These are phyloP conservation scores for Scenedesmus sp. DNA, from an alignment of 163 green algal genomes.

Conservation along the genomic window DNA sequence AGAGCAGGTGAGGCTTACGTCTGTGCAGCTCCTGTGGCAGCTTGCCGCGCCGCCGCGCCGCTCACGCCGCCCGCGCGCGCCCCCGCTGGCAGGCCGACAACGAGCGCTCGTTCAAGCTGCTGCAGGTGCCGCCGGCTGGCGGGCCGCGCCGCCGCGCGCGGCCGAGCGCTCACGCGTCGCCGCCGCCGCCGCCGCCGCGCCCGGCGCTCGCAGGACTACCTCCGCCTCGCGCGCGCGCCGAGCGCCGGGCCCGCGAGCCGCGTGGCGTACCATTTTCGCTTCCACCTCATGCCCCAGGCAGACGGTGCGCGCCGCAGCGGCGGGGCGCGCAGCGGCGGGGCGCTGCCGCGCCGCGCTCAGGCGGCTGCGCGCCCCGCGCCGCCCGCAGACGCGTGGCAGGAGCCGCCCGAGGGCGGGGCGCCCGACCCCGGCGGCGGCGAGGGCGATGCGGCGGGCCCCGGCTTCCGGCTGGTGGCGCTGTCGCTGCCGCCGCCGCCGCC, in stretches of 20 bases:
- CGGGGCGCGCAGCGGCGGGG: too few relatives aligned
- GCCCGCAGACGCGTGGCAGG: too few relatives aligned
- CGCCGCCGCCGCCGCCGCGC: not conserved
- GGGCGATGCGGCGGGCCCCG: too few relatives aligned
- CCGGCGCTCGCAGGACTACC: conserved; percentile 35
- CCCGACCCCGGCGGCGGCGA: too few relatives aligned
- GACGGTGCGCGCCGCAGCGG: too few relatives aligned
- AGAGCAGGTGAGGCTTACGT: conserved; percentile 55
- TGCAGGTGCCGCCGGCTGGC: conserved; percentile 41
- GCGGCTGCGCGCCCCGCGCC: too few relatives aligned
- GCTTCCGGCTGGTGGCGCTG: not conserved
- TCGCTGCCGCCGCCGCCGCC: not conserved
- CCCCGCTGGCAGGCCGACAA: conserved; percentile 56
- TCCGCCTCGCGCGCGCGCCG: conserved; percentile 32
- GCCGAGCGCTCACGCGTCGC: not conserved
- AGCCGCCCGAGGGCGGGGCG: too few relatives aligned
- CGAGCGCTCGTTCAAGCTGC: conserved; percentile 64
- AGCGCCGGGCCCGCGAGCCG: conserved; percentile 43
- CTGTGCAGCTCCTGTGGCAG: too few relatives aligned
- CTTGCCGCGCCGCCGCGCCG: too few relatives aligned
- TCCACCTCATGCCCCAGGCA: too few relatives aligned
- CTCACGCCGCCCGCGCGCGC: too few relatives aligned
- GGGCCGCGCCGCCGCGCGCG: not conserved
- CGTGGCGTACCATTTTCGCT: conserved; percentile 51
- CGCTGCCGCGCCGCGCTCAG: too few relatives aligned